Conservation (phyloP, 73 alveolate species). For the Paramecium octaurelia region DNA sequence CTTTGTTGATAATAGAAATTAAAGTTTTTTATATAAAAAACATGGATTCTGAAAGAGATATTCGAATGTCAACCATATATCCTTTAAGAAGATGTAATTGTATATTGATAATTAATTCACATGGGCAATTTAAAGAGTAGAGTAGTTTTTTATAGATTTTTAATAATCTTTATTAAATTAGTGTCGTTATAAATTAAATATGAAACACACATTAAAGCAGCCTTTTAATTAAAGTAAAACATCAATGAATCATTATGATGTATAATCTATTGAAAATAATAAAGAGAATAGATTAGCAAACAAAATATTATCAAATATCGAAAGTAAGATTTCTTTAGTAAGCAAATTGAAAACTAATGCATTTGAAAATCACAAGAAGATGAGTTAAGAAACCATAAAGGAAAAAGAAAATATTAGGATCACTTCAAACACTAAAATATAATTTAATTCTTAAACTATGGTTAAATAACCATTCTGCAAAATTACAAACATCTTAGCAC, state of each 20-base stretch:
- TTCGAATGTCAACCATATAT: too few relatives aligned
- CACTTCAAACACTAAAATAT: not conserved
- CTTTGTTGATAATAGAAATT: too few relatives aligned
- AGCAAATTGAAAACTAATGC: not conserved
- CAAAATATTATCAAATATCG: not conserved
- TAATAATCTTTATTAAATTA: not conserved
- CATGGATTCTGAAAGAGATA: not conserved
- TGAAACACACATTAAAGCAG: not conserved
- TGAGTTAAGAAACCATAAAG: not conserved
- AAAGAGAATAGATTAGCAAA: not conserved
- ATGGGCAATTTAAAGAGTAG: not conserved
- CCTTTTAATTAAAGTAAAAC: not conserved
- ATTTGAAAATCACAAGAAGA: not conserved
- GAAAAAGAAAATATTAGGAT: not conserved
- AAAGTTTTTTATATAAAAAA: too few relatives aligned
- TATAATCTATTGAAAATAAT: not conserved
- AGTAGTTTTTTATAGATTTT: not conserved
- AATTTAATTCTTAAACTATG: not conserved
- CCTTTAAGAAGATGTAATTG: too few relatives aligned
- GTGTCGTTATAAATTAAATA: constrained; percentile 4
- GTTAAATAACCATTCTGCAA: not conserved
- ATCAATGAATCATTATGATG: not conserved
- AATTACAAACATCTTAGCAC: not conserved
- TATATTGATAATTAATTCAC: not conserved
- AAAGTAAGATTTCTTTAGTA: not conserved